Evolutionary conservation across 129 eudicot genomes (phyloP).

Genomic region (Lactuca sativa): DNA sequence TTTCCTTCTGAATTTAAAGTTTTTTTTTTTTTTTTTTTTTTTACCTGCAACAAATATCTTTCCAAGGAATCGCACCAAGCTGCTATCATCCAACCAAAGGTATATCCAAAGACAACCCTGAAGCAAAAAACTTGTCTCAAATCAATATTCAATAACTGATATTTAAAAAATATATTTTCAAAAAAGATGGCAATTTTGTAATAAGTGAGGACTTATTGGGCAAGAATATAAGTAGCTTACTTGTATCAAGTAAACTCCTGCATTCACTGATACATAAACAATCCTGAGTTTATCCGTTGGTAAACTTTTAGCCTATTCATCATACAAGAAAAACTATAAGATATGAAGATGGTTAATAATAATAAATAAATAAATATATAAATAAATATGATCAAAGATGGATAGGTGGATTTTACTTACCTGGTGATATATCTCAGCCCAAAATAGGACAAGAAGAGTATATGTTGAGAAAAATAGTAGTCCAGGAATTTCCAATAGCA

Average conservation of each 20-base stretch:
- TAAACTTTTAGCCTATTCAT: slow-evolving; percentile 52
- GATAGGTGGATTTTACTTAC: slow-evolving; percentile 28
- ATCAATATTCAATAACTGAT: too few relatives aligned
- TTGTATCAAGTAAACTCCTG: slow-evolving; percentile 76
- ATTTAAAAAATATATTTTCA: background rate
- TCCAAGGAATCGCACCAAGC: slow-evolving; percentile 58
- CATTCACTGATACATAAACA: slow-evolving; percentile 57
- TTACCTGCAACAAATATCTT: slow-evolving; percentile 92
- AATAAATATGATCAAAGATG: background rate
- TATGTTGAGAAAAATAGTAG: slow-evolving; percentile 83
- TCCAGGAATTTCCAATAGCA: slow-evolving; percentile 76
- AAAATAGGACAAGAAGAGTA: slow-evolving; percentile 89
- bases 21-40: too few relatives aligned
- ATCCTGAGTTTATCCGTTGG: slow-evolving; percentile 81
- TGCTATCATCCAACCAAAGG: slow-evolving; percentile 72
- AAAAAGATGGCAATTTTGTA: background rate
- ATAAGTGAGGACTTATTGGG: background rate
- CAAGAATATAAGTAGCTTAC: slow-evolving; percentile 36
- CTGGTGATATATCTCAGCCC: slow-evolving; percentile 99
- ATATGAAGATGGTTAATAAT: background rate
- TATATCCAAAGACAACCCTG: slow-evolving; percentile 91
- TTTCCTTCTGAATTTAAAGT: background rate
- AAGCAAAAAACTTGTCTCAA: slow-evolving; percentile 13
- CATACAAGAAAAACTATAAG: background rate
- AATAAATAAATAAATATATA: too few relatives aligned